These are phyloP conservation scores for Leccinellum luteum DNA, from an alignment of 768 basidiomycete genomes.

Conservation along the genomic window DNA sequence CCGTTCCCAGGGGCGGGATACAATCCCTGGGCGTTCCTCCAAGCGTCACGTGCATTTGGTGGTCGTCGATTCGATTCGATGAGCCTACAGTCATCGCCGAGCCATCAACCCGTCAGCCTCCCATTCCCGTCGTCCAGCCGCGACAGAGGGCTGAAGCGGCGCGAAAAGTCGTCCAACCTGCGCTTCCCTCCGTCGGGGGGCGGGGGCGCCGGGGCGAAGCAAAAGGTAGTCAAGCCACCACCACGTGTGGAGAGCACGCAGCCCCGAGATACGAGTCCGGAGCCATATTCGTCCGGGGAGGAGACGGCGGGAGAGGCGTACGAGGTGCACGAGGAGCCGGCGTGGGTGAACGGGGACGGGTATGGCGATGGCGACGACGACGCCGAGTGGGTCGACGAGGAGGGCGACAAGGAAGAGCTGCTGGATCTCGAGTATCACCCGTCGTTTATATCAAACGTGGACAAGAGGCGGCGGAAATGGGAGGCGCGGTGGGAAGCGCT, in stretches of 20 bases:
- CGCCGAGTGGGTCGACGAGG: constrained; percentile 73
- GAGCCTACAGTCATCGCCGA: constrained; percentile 52
- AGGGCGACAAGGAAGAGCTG: constrained; percentile 66
- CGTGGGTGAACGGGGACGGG: constrained; percentile 29
- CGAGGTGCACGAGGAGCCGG: constrained; percentile 40
- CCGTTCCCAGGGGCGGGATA: constrained; percentile 65
- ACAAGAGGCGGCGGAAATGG: constrained; percentile 70
- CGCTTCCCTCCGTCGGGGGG: constrained; percentile 16
- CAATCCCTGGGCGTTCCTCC: constrained; percentile 73
- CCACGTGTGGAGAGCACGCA: constrained; percentile 82
- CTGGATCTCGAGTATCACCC: constrained; percentile 78
- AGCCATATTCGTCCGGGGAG: constrained; percentile 72
- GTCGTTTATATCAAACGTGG: constrained; percentile 59
- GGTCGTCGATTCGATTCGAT: constrained; percentile 44
- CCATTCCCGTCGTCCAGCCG: constrained; percentile 49
- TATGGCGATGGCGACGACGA: constrained; percentile 30
- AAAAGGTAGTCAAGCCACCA: constrained; percentile 53
- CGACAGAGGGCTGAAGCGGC: constrained; percentile 45
- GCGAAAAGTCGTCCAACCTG: constrained; percentile 38
- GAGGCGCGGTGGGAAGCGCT: constrained; percentile 75
- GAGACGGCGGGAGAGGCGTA: constrained; percentile 73
- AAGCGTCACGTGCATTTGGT: constrained; percentile 50
- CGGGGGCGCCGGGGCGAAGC: constrained; percentile 11
- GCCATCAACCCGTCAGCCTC: constrained; percentile 36
- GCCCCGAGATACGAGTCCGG: constrained; percentile 77